Conservation (phyloP, 2,329 filamentous ascomycete species). For the Paraconiothyrium brasiliense region DNA sequence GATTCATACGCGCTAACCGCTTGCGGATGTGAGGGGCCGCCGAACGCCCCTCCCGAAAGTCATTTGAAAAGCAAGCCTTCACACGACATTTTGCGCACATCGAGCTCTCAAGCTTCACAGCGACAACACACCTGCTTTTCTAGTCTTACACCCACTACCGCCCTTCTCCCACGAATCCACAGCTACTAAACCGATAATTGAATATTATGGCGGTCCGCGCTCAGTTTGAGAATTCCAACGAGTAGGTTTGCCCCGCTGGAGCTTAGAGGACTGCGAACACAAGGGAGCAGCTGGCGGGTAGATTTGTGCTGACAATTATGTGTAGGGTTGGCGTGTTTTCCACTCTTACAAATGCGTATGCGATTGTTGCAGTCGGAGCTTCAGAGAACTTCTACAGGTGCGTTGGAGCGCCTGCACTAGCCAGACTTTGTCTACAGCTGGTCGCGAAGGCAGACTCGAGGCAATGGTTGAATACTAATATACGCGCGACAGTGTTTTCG, state of each 20-base stretch:
- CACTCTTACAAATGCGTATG: slow-evolving; percentile 96
- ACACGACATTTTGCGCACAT: slow-evolving; percentile 17
- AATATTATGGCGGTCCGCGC: slow-evolving; percentile 62
- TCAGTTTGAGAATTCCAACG: slow-evolving; percentile 89
- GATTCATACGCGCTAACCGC: slow-evolving; percentile 17
- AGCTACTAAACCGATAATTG: slow-evolving; percentile 7
- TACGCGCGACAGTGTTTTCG: slow-evolving; percentile 75
- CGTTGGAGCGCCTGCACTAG: slow-evolving; percentile 22
- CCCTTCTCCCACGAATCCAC: neutral
- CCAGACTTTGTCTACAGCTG: neutral
- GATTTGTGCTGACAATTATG: slow-evolving; percentile 21
- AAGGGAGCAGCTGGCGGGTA: slow-evolving; percentile 4
- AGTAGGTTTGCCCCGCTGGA: slow-evolving; percentile 64
- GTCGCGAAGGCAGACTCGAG: neutral
- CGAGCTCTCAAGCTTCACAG: slow-evolving; percentile 16
- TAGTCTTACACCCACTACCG: neutral
- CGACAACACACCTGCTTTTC: slow-evolving; percentile 4
- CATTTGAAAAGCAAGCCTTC: slow-evolving; percentile 16
- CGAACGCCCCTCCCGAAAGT: slow-evolving; percentile 11
- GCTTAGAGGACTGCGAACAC: slow-evolving; percentile 3
- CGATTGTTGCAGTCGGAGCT: slow-evolving; percentile 90
- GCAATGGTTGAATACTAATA: slow-evolving; percentile 27
- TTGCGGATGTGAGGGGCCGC: neutral
- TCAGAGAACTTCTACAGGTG: slow-evolving; percentile 99
- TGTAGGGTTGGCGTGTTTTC: slow-evolving; percentile 92